These are phyloP conservation scores for Brassica incana DNA, from an alignment of 345 rosid species.

Conservation along the genomic window DNA sequence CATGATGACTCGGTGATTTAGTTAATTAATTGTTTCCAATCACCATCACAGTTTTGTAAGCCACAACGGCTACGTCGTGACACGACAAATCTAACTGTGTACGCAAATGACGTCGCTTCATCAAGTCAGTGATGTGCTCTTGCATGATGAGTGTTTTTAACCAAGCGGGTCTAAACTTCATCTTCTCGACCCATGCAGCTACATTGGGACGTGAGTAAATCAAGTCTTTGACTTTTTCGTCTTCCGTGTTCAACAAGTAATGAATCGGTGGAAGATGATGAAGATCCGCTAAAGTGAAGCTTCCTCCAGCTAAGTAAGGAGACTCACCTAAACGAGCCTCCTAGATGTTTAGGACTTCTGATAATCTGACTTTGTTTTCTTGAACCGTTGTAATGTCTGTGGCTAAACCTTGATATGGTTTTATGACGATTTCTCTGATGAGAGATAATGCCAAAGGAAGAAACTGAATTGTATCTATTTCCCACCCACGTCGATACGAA, in stretches of 20 bases:
- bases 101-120: no score
- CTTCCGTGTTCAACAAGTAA: conserved; percentile 16
- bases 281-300: conserved; percentile 27
- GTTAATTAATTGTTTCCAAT: no score
- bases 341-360: conserved; percentile 45
- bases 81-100: no score
- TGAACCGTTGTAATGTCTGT: conserved; percentile 24
- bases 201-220: conserved; percentile 17
- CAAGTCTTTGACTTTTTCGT: neutral
- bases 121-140: no score
- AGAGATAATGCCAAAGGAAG: conserved; percentile 18
- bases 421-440: conserved; percentile 26
- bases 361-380: conserved; percentile 34
- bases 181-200: conserved; percentile 11
- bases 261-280: conserved; percentile 22
- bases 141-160: no score
- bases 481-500: conserved; percentile 13
- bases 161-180: neutral
- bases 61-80: no score
- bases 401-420: conserved; percentile 32
- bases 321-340: conserved; percentile 39
- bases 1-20: no score
- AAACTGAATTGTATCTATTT: conserved; percentile 7
- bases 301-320: conserved; percentile 24
- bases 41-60: no score